phyloP scores from a whole-genome alignment of 1,284 basidiomycete species.

The Austroboletus olivaceoglutinosus region DNA sequence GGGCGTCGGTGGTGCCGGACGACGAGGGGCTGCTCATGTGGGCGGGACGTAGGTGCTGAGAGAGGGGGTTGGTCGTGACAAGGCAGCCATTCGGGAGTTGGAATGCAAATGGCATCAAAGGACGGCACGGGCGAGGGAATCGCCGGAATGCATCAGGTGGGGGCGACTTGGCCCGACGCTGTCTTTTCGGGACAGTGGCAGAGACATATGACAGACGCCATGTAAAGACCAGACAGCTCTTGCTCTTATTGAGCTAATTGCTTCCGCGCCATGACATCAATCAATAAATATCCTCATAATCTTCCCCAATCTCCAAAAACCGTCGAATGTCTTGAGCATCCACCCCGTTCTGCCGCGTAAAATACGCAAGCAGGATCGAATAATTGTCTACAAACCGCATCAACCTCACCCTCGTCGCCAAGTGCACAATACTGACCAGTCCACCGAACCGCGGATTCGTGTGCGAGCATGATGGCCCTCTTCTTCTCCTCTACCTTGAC shows the following conservation, averaged over 20 bases:
- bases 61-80: not conserved
- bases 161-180: constrained; percentile 21
- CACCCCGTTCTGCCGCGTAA: constrained; percentile 59
- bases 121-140: constrained; percentile 8
- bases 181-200: constrained; percentile 26
- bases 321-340: constrained; percentile 59
- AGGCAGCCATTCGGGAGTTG: constrained; percentile 17
- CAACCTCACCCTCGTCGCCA: constrained; percentile 1
- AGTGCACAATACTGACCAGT: constrained; percentile 57
- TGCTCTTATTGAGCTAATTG: constrained; percentile 7
- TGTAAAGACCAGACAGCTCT: not conserved
- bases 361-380: constrained; percentile 57
- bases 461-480: constrained; percentile 66
- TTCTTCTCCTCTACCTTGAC: constrained; percentile 73
- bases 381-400: constrained; percentile 50
- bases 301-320: constrained; percentile 64
- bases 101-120: constrained; percentile 27
- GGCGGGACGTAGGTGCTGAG: not conserved
- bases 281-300: constrained; percentile 70
- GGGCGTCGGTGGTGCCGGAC: too few relatives aligned
- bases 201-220: not conserved
- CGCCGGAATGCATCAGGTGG: constrained; percentile 8
- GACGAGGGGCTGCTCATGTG: not conserved
- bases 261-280: constrained; percentile 12
- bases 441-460: constrained; percentile 80